These are phyloP conservation scores for Selaginella moellendorffii DNA, from an alignment of 75 land plant species.

Conservation along the genomic window DNA sequence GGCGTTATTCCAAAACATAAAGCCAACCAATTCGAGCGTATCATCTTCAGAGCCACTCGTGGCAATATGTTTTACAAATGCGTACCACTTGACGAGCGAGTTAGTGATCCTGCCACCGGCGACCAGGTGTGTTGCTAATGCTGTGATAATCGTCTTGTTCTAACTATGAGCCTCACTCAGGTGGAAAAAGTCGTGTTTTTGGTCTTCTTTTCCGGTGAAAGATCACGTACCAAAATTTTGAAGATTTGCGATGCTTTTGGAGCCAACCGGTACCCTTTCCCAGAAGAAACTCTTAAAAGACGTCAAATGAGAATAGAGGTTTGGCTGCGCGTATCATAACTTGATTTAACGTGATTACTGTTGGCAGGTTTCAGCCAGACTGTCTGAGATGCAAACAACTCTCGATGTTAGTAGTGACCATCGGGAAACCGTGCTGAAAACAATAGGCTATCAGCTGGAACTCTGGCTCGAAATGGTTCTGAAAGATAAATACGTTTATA, in stretches of 20 bases:
- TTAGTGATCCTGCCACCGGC: constrained; percentile 7
- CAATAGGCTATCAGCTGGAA: constrained; percentile 1
- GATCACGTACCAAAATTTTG: constrained; percentile 5
- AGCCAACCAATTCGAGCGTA: background rate
- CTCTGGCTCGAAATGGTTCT: background rate
- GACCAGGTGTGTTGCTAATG: background rate
- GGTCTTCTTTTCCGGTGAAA: constrained; percentile 5
- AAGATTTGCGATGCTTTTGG: constrained; percentile 10
- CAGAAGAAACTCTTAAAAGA: constrained; percentile 3
- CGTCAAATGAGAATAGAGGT: constrained; percentile 2
- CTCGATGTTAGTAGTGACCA: background rate
- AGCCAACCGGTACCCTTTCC: constrained; percentile 8
- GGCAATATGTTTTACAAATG: constrained; percentile 2
- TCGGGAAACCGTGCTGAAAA: background rate
- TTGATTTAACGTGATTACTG: background rate
- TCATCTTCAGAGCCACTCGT: constrained; percentile 5
- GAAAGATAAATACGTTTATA: background rate
- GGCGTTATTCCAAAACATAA: background rate
- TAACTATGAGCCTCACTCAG: no score
- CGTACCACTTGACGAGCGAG: background rate
- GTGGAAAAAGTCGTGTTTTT: constrained; percentile 7
- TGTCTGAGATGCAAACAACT: constrained; percentile 5
- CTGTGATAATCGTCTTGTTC: no score
- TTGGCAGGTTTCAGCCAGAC: background rate
- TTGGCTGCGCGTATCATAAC: background rate